These are phyloP conservation scores for Solanum infundibuliforme DNA, from an alignment of 257 asterid species.

Conservation along the genomic window DNA sequence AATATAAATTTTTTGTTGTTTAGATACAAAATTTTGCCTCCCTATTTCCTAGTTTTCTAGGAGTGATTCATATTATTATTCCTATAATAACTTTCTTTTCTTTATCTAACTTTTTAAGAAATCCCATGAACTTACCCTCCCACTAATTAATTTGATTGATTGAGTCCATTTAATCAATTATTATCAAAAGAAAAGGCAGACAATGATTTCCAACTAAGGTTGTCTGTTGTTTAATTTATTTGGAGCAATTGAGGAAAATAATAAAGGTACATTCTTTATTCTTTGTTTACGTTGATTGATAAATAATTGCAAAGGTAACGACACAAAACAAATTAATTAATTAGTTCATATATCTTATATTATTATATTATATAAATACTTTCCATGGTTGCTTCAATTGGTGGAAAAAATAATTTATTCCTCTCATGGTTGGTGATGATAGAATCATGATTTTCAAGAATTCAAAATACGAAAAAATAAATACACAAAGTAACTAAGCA, in stretches of 20 bases:
- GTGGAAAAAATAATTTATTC: background rate
- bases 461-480: too few relatives aligned
- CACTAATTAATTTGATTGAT: background rate
- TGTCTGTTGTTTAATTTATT: background rate
- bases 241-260: background rate
- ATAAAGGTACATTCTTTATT: background rate
- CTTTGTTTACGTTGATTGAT: background rate
- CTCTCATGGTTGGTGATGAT: too few relatives aligned
- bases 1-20: fast-evolving
- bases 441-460: too few relatives aligned
- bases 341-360: background rate
- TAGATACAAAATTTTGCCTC: background rate
- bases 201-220: background rate
- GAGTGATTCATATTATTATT: background rate
- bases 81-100: background rate
- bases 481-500: too few relatives aligned
- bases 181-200: background rate
- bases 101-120: background rate
- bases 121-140: background rate
- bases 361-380: background rate
- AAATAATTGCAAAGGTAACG: background rate
- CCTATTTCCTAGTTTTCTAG: background rate
- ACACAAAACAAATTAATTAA: background rate
- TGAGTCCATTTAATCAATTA: background rate
- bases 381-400: background rate